Percentiles rank a stretch among this genome's conserved stretches.
Evolutionary conservation across 495 filamentous ascomycete genomes (phyloP).

Genomic region (Aspergillus baeticus): DNA sequence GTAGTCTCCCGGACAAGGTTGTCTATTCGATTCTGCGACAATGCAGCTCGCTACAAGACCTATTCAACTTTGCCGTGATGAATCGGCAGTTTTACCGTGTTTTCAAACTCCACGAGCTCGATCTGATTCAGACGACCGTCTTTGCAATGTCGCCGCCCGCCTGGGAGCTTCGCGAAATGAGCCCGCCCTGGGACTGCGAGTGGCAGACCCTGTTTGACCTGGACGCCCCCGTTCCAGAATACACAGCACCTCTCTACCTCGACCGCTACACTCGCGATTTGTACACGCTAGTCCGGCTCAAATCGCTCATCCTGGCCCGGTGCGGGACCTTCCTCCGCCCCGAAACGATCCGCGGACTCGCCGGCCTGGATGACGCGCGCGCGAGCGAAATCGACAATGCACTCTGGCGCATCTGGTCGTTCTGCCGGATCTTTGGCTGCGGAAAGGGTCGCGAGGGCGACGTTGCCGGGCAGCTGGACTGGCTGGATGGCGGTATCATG

Average conservation of each 20-base stretch:
- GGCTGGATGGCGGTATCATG: conserved; percentile 57
- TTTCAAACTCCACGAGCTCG: conserved; percentile 60
- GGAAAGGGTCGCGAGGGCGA: conserved; percentile 60
- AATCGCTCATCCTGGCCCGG: conserved; percentile 57
- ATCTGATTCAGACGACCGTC: conserved; percentile 53
- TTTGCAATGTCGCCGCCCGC: conserved; percentile 60
- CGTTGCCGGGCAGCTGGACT: conserved; percentile 62
- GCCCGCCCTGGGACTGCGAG: conserved; percentile 51
- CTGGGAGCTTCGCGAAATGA: conserved; percentile 66
- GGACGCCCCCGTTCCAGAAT: conserved; percentile 52
- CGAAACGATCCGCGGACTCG: conserved; percentile 56
- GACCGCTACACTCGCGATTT: conserved; percentile 56
- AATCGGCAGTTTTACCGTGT: conserved; percentile 59
- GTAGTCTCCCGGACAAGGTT: conserved; percentile 45
- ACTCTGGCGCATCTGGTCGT: conserved; percentile 69
- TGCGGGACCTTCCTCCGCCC: conserved; percentile 58
- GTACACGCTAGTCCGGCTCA: conserved; percentile 58
- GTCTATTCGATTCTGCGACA: conserved; percentile 51
- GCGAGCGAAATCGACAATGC: conserved; percentile 61
- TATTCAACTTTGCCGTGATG: conserved; percentile 55
- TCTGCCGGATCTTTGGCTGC: conserved; percentile 65
- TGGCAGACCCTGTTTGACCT: conserved; percentile 42
- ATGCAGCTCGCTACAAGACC: conserved; percentile 53
- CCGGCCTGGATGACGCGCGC: conserved; percentile 47
- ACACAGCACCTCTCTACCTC: conserved; percentile 56